Evolutionary conservation across 2,329 filamentous ascomycete genomes (phyloP).

Genomic region (Karstenula rhodostoma): DNA sequence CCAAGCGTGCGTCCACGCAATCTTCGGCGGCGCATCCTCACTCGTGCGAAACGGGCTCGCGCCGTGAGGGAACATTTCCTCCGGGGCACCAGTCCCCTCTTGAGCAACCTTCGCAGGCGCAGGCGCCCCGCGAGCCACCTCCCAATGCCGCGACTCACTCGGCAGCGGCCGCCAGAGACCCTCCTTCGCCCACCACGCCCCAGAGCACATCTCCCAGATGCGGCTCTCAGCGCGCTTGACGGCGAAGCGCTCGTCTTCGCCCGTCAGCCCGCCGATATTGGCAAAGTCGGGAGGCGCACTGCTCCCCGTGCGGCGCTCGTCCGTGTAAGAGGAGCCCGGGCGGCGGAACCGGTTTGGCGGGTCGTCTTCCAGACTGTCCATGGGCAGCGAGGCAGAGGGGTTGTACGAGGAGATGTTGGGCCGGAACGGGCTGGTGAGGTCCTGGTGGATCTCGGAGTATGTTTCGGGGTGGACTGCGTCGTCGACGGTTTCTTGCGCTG

Average conservation of each 20-base stretch:
- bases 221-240: slow-evolving; percentile 79
- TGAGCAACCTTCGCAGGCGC: not conserved
- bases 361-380: slow-evolving; percentile 60
- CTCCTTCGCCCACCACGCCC: slow-evolving; percentile 71
- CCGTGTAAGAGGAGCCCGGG: slow-evolving; percentile 33
- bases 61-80: slow-evolving; percentile 52
- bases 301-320: slow-evolving; percentile 33
- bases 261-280: slow-evolving; percentile 73
- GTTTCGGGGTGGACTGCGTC: slow-evolving; percentile 72
- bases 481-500: slow-evolving; percentile 26
- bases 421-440: slow-evolving; percentile 77
- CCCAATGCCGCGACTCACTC: slow-evolving; percentile 72
- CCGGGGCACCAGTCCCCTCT: slow-evolving; percentile 8
- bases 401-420: slow-evolving; percentile 77
- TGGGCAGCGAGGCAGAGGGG: slow-evolving; percentile 48
- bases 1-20: slow-evolving; percentile 63
- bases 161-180: slow-evolving; percentile 76
- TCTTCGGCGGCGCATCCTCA: slow-evolving; percentile 58
- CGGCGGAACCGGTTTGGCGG: slow-evolving; percentile 54
- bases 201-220: slow-evolving; percentile 83
- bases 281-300: slow-evolving; percentile 65
- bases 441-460: slow-evolving; percentile 78
- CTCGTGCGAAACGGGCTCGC: slow-evolving; percentile 57
- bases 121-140: slow-evolving; percentile 43
- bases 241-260: slow-evolving; percentile 82